phyloP scores from a whole-genome alignment of 73 alveolate species.

The Halteria grandinella region DNA sequence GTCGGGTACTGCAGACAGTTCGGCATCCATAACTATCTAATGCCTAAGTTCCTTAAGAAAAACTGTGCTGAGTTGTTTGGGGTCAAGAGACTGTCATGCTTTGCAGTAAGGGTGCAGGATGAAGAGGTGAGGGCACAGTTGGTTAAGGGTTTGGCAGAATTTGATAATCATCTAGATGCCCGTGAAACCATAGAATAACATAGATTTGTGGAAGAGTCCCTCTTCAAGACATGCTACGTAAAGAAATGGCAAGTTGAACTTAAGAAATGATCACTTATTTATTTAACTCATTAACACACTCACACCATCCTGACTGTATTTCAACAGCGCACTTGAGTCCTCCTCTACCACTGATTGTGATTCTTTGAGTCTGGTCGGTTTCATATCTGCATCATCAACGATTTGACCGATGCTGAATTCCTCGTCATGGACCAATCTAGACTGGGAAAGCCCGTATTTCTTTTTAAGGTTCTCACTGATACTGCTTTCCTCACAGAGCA shows the following conservation, averaged over 20 bases:
- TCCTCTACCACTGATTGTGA: too few species aligned
- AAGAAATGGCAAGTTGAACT: conserved; percentile 34
- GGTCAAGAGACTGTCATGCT: conserved; percentile 18
- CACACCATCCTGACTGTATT: too few species aligned
- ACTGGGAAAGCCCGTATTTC: background rate
- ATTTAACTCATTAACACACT: too few species aligned
- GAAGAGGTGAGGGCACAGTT: background rate
- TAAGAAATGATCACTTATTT: too few species aligned
- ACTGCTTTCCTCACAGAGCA: background rate
- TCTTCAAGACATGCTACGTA: conserved; percentile 24
- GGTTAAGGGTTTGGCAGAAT: background rate
- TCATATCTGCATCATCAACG: too few species aligned
- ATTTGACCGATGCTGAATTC: conserved; percentile 34
- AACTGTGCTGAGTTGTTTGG: conserved; percentile 14
- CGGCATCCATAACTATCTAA: conserved; percentile 2
- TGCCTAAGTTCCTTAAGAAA: conserved; percentile 34
- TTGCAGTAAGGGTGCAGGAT: conserved; percentile 3
- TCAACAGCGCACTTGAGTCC: too few species aligned
- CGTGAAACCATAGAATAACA: background rate
- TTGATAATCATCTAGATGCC: background rate
- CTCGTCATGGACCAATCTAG: conserved; percentile 16
- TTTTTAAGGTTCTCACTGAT: background rate
- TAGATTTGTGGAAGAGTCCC: conserved; percentile 22
- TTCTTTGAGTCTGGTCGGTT: too few species aligned
- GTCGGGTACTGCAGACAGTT: conserved; percentile 21